Percentiles rank a stretch among this genome's conserved stretches.
These are phyloP conservation scores for Apiospora rasikravindrae DNA, from an alignment of 2,329 filamentous ascomycete genomes.

Conservation along the genomic window DNA sequence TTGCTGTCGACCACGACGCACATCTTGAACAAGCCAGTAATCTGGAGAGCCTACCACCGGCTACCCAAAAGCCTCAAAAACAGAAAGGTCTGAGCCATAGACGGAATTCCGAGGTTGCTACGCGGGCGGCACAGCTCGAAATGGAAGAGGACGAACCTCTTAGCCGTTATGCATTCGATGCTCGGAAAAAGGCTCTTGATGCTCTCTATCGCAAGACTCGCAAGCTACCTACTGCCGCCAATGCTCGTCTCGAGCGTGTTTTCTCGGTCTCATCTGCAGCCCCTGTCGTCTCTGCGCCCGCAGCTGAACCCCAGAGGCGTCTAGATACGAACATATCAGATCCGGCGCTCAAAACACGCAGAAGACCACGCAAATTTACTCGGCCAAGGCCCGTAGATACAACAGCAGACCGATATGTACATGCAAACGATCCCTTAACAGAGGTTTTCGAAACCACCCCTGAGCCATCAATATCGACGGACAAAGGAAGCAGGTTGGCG, in stretches of 20 bases:
- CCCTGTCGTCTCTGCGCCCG: constrained; percentile 26
- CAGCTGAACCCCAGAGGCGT: neutral
- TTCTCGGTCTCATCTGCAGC: constrained; percentile 29
- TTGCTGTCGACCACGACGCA: constrained; percentile 28
- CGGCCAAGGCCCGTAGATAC: constrained; percentile 53
- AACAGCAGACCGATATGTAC: constrained; percentile 57
- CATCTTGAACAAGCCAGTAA: constrained; percentile 11
- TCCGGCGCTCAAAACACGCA: constrained; percentile 21
- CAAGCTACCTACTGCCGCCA: constrained; percentile 33
- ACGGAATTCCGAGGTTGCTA: neutral
- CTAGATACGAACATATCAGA: constrained; percentile 18
- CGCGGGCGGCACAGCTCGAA: constrained; percentile 62
- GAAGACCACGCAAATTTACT: constrained; percentile 47
- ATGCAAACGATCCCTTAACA: constrained; percentile 58
- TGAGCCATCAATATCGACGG: constrained; percentile 20
- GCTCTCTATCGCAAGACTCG: constrained; percentile 53
- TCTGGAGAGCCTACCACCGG: neutral
- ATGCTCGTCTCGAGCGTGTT: constrained; percentile 44
- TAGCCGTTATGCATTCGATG: constrained; percentile 49
- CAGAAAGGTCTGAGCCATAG: neutral
- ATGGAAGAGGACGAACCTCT: constrained; percentile 44
- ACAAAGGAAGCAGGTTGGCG: constrained; percentile 45
- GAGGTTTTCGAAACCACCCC: constrained; percentile 26
- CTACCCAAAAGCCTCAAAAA: neutral
- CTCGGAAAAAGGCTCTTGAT: constrained; percentile 61